Evolutionary conservation across 2,329 filamentous ascomycete species (phyloP), one percentile per base, ranked within the genome.

Genomic region (Epichloe aotearoae): DNA sequence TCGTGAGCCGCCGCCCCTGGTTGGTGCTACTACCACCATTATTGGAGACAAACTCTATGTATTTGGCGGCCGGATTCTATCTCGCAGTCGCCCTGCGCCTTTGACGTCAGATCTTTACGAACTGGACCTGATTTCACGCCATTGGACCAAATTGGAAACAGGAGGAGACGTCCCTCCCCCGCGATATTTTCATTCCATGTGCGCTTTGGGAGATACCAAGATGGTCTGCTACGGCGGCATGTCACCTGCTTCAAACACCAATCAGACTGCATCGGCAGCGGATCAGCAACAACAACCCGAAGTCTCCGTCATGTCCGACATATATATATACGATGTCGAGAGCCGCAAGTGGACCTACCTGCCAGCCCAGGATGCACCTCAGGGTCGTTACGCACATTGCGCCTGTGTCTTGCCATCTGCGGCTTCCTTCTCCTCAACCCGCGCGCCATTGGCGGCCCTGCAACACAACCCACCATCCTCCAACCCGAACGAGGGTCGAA

Each of bases 151-250:
- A 64, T 66, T 97, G 23, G 87, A 95, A 49, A 83, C 87, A 0
- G 77, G 74, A 30, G 93, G 93, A 43, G 89, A 97, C 60, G 73
- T 94, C 38, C 93, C 93, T 1, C 86, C 89, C 88, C 88, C 93
- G 8, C 80, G 93, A 54, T 98, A 98, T 65, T 98, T 98, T 58
- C 93, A 98, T 71, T 97, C 89, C 56, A 86, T 97, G 66, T 98
- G 93, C 65, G 79, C 88, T 1, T 71, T 98, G 2, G 93, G 93
- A 20, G 93, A 97, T 64, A 91, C 88, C 3, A 98, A 97, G 67
- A 76, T 98, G 65, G 91, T 98, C 3, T 97, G 91, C 68, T 98
- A 97, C 66, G 93, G 93, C 52, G 93, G 93, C 58, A 98, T 98
- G 93, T 96, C 91, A 10, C 90, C 91, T 1, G 79, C 82, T 11